These are phyloP conservation scores for Zizania palustris DNA, from an alignment of 202 grass and related monocot species.

Conservation along the genomic window DNA sequence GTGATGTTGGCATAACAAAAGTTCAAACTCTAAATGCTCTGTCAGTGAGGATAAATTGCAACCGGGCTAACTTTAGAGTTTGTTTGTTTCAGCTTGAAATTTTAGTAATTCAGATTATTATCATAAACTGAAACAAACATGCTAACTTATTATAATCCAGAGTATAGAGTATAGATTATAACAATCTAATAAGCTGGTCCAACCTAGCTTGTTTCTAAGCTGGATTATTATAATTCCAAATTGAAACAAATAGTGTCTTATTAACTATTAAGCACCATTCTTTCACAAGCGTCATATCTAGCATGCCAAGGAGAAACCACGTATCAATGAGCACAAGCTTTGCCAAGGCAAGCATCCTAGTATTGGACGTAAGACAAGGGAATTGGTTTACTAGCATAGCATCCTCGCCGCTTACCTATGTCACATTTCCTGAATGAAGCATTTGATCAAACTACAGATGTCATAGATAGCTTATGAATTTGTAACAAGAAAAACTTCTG, in stretches of 20 bases:
- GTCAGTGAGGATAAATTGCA: not conserved
- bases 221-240: too few relatives aligned
- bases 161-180: too few relatives aligned
- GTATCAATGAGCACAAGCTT: not conserved
- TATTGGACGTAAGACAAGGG: not conserved
- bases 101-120: too few relatives aligned
- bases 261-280: not conserved
- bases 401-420: constrained; percentile 22
- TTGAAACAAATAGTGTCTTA: too few relatives aligned
- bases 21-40: not conserved
- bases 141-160: too few relatives aligned
- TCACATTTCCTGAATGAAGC: constrained; percentile 1
- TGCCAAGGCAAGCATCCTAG: not conserved
- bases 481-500: not conserved
- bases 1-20: not conserved
- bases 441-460: not conserved
- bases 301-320: not conserved
- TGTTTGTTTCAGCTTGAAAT: too few relatives aligned
- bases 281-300: not conserved
- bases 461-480: not conserved
- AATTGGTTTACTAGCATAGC: not conserved
- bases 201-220: too few relatives aligned
- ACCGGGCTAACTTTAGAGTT: not conserved
- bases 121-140: too few relatives aligned
- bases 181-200: too few relatives aligned